phyloP scores from a whole-genome alignment of 345 rosid genomes.

The Dipteronia dyeriana region DNA sequence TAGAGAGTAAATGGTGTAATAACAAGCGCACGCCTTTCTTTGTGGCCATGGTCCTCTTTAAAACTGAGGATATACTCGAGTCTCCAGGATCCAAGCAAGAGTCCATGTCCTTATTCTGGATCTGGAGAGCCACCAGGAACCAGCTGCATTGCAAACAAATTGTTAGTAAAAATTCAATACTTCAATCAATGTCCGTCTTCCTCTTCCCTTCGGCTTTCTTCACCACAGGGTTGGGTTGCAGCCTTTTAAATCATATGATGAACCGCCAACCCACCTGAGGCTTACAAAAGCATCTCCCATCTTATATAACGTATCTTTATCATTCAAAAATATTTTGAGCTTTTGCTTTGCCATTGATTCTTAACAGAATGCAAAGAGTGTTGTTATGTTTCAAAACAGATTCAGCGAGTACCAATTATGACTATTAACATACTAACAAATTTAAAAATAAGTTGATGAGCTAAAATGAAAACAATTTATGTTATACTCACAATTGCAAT shows the following conservation, averaged over 20 bases:
- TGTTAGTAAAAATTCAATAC: conserved; percentile 8
- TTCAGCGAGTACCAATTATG: not conserved
- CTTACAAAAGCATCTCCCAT: not conserved
- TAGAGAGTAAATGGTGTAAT: too few relatives aligned
- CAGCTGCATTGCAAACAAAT: conserved; percentile 54
- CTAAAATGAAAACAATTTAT: not conserved
- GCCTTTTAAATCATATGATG: not conserved
- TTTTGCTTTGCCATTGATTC: too few relatives aligned
- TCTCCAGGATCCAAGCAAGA: not conserved
- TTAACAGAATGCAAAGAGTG: conserved; percentile 3
- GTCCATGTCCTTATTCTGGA: conserved; percentile 28
- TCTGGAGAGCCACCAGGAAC: conserved; percentile 97
- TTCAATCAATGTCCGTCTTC: not conserved
- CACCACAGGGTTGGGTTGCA: not conserved
- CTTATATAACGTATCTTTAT: not conserved
- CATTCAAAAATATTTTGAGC: too few relatives aligned
- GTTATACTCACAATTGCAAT: conserved; percentile 77
- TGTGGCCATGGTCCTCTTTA: not conserved
- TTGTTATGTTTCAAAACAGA: not conserved
- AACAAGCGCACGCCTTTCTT: not conserved
- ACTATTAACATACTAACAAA: not conserved
- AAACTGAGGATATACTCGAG: conserved; percentile 8
- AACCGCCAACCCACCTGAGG: not conserved
- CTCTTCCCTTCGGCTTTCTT: not conserved
- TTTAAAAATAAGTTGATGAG: not conserved